Evolutionary conservation across 2,329 filamentous ascomycete species (phyloP), one percentile per base, ranked within the genome.

Genomic region (Paraphoma chrysanthemicola): DNA sequence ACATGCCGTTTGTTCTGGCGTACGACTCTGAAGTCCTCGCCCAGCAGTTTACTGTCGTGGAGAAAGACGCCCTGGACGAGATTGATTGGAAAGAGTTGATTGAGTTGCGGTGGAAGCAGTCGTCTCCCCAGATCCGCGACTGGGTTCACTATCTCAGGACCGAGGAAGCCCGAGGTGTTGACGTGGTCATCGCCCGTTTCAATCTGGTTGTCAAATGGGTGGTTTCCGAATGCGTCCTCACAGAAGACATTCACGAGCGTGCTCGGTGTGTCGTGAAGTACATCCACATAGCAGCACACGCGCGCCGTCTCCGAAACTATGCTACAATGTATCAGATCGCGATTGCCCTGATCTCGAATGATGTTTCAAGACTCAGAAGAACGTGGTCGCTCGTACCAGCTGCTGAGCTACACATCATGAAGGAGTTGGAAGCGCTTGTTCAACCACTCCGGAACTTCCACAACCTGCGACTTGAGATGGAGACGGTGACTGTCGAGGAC

Each of bases 191-290:
- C 73, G 90, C 91, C 8, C 88, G 91, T 47, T 95, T 95, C 81
- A 95, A 95, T 74, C 86, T 95, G 61, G 90, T 94, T 80, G 91
- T 93, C 59, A 94, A 94, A 74, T 95, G 91, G 91, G 89, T 87
- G 29, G 85, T 93, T 29, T 94, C 91, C 1, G 90, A 94, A 74
- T 86, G 90, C 62, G 85, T 95, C 8, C 82, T 95, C 46, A 95
- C 90, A 0, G 85, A 89, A 62, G 81, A 88, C 53, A 77, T 89
- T 10, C 86, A 89, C 58, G 91, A 95, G 76, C 85, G 91, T 50
- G 90, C 90, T 18, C 82, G 88, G 38, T 92, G 89, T 72, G 86
- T 95, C 60, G 88, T 90, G 75, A 94, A 95, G 76, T 90, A 85
- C 72, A 91, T 95, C 56, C 91, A 94, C 78, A 91, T 94, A 62